Evolutionary conservation across 805 yeast genomes (phyloP).

Genomic region (Kazachstania viticola): DNA sequence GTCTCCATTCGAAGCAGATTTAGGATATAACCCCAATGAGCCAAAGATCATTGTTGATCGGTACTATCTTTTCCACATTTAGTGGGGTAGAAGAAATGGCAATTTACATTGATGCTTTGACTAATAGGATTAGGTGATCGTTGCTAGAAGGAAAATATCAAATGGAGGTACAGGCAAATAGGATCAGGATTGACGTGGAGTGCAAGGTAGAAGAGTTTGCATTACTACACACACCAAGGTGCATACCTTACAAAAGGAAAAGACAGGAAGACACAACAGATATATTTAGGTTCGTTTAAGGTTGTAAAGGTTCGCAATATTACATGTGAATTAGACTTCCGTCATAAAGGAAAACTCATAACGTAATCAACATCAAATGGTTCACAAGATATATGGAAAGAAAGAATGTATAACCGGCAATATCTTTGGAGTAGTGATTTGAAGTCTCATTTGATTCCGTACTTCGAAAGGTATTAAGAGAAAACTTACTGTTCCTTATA

Average conservation of each 20-base stretch:
- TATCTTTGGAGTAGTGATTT: too few relatives aligned
- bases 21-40: conserved; percentile 3
- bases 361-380: too few relatives aligned
- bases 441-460: too few relatives aligned
- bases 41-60: too few relatives aligned
- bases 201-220: background rate
- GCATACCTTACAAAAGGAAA: background rate
- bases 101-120: background rate
- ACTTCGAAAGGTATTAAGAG: conserved; percentile 6
- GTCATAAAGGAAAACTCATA: too few relatives aligned
- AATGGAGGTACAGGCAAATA: background rate
- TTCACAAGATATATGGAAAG: too few relatives aligned
- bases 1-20: conserved; percentile 3
- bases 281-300: background rate
- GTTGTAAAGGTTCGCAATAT: background rate
- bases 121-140: background rate
- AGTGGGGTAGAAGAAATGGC: background rate
- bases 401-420: too few relatives aligned
- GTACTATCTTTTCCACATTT: too few relatives aligned
- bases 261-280: background rate
- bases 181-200: background rate
- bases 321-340: background rate
- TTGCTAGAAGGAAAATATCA: background rate
- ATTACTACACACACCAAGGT: background rate
- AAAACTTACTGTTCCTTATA: conserved; percentile 6